Evolutionary conservation across 2,329 filamentous ascomycete genomes (phyloP).

Genomic region (Colletotrichum sp.): DNA sequence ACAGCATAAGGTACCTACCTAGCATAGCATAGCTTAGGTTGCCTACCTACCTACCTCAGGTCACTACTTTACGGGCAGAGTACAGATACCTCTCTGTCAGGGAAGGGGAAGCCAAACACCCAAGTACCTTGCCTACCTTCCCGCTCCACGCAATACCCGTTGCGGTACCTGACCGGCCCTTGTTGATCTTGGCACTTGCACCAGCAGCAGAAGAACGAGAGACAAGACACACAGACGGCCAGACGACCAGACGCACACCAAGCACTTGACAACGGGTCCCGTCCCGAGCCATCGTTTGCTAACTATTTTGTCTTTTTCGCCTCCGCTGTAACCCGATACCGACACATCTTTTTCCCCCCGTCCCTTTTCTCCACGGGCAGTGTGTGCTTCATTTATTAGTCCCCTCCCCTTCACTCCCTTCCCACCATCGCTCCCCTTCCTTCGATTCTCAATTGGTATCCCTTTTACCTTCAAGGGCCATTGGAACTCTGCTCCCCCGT

Average conservation of each 20-base stretch:
- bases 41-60: not conserved
- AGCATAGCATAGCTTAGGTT: not conserved
- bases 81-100: not conserved
- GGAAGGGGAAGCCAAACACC: not conserved
- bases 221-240: not conserved
- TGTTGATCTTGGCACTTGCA: not conserved
- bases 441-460: constrained; percentile 2
- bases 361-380: not conserved
- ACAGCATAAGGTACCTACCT: not conserved
- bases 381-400: constrained; percentile 17
- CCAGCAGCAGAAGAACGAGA: not conserved
- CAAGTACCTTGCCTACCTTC: not conserved
- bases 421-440: not conserved
- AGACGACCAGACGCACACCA: not conserved
- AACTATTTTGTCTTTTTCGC: constrained; percentile 7
- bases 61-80: not conserved
- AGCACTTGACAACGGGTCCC: constrained; percentile 16
- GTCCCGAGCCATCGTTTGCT: constrained; percentile 9
- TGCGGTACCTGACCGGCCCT: constrained; percentile 2
- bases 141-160: not conserved
- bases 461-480: constrained; percentile 8
- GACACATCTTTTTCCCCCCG: not conserved
- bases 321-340: constrained; percentile 11
- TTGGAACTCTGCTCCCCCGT: constrained; percentile 13
- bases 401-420: not conserved